Conservation (phyloP, 192 early-diverging fungal species). For the Linnemannia zychae region DNA sequence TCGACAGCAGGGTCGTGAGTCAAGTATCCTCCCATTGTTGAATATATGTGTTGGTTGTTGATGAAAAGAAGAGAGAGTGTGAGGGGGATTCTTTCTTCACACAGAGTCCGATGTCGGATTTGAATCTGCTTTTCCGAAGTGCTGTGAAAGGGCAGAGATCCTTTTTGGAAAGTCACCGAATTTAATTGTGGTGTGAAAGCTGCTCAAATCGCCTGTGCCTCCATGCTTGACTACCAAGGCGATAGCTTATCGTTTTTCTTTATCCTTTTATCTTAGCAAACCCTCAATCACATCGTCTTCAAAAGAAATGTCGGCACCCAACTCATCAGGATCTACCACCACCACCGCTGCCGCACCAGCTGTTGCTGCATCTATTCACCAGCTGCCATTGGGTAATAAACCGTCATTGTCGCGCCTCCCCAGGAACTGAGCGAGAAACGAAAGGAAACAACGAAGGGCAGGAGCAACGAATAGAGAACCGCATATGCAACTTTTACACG, state of each 20-base stretch:
- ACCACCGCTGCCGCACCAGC: slow-evolving; percentile 25
- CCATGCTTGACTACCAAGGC: not conserved
- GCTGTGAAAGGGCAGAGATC: not conserved
- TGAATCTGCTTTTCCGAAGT: not conserved
- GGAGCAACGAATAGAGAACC: not conserved
- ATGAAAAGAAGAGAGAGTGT: not conserved
- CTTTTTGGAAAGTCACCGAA: slow-evolving; percentile 18
- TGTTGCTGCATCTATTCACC: slow-evolving; percentile 51
- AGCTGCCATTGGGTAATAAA: slow-evolving; percentile 52
- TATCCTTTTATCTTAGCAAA: not conserved
- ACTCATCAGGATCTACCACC: slow-evolving; percentile 39
- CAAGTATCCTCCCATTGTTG: slow-evolving; percentile 53
- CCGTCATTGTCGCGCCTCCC: not conserved
- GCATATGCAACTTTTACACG: too few species aligned
- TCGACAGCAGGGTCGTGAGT: slow-evolving; percentile 52
- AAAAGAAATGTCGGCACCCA: slow-evolving; percentile 46
- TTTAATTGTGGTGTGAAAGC: not conserved
- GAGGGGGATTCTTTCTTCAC: not conserved
- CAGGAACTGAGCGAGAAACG: not conserved
- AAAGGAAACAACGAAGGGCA: not conserved
- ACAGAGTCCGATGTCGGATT: not conserved
- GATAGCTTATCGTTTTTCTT: not conserved
- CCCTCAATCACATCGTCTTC: not conserved
- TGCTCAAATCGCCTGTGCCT: not conserved
- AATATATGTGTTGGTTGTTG: slow-evolving; percentile 2